phyloP scores from a whole-genome alignment of 2,329 filamentous ascomycete species.

The Xylariaceae sp. region DNA sequence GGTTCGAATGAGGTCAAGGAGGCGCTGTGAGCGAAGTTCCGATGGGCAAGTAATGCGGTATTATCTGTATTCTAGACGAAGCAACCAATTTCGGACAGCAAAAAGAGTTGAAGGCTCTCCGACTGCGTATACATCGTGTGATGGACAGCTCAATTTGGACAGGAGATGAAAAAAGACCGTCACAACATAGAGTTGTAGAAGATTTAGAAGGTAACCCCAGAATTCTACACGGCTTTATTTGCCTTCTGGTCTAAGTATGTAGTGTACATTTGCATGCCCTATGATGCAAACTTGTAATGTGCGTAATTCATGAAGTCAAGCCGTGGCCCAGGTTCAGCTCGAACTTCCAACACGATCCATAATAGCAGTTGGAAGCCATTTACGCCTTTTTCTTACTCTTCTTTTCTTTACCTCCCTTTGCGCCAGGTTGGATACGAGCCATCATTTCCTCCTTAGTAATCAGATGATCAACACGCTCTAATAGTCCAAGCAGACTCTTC shows the following conservation, averaged over 20 bases:
- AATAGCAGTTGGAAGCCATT: conserved; percentile 4
- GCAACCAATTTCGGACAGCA: background rate
- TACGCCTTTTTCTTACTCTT: conserved; percentile 44
- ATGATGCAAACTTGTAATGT: conserved; percentile 33
- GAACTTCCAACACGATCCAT: conserved; percentile 26
- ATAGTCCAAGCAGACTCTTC: conserved; percentile 84
- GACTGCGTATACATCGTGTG: too few species aligned
- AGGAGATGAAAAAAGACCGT: conserved; percentile 15
- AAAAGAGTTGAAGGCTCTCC: too few species aligned
- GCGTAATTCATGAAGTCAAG: conserved; percentile 19
- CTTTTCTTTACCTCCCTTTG: conserved; percentile 49
- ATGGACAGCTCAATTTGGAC: too few species aligned
- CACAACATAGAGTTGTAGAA: conserved; percentile 4
- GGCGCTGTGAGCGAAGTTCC: conserved; percentile 17
- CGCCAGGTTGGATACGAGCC: conserved; percentile 84
- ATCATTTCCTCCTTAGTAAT: conserved; percentile 99
- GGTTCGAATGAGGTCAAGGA: conserved; percentile 21
- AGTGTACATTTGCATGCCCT: conserved; percentile 40
- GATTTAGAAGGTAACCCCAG: conserved; percentile 29
- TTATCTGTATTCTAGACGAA: background rate
- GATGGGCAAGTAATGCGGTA: background rate
- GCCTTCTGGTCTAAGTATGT: conserved; percentile 36
- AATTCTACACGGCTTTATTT: conserved; percentile 30
- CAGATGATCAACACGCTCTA: conserved; percentile 94
- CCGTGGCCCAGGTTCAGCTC: conserved; percentile 1